These are phyloP conservation scores for Tolypocladium guangdongense DNA, from an alignment of 2,329 filamentous ascomycete genomes.

Conservation along the genomic window DNA sequence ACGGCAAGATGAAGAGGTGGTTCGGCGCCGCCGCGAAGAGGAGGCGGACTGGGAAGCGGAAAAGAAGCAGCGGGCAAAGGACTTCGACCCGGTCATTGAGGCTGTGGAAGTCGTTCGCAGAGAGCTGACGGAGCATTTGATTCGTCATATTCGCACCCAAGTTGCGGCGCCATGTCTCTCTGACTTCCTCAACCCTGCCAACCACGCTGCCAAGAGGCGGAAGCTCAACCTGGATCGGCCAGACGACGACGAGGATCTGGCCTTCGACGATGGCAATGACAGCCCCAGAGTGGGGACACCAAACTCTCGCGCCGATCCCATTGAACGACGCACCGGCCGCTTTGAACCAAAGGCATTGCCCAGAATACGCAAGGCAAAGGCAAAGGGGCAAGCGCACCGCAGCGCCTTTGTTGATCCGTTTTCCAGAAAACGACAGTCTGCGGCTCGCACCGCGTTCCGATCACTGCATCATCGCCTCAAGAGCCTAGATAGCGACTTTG, in stretches of 20 bases:
- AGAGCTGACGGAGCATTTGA: constrained; percentile 76
- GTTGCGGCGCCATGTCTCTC: constrained; percentile 74
- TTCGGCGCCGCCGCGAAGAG: constrained; percentile 57
- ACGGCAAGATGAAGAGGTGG: constrained; percentile 53
- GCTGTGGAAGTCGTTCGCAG: constrained; percentile 68
- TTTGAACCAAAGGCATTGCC: constrained; percentile 53
- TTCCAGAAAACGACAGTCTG: constrained; percentile 49
- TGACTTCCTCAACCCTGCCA: constrained; percentile 70
- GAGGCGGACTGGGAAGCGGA: constrained; percentile 81
- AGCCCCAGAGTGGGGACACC: constrained; percentile 55
- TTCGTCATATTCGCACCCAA: constrained; percentile 80
- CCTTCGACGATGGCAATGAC: constrained; percentile 49
- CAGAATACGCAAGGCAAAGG: constrained; percentile 62
- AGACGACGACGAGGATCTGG: constrained; percentile 38
- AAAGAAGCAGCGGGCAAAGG: constrained; percentile 74
- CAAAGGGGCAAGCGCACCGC: constrained; percentile 38
- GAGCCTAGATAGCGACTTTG: constrained; percentile 57
- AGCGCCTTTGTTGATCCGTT: constrained; percentile 59
- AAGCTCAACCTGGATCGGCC: constrained; percentile 68
- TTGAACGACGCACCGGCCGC: constrained; percentile 47
- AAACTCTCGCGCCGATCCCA: constrained; percentile 48
- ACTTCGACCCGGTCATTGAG: constrained; percentile 82
- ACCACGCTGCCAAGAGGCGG: constrained; percentile 68
- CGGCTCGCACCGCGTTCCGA: constrained; percentile 52
- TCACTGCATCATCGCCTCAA: constrained; percentile 67